phyloP scores from a whole-genome alignment of 345 rosid genomes.

The Anacardium occidentale region DNA sequence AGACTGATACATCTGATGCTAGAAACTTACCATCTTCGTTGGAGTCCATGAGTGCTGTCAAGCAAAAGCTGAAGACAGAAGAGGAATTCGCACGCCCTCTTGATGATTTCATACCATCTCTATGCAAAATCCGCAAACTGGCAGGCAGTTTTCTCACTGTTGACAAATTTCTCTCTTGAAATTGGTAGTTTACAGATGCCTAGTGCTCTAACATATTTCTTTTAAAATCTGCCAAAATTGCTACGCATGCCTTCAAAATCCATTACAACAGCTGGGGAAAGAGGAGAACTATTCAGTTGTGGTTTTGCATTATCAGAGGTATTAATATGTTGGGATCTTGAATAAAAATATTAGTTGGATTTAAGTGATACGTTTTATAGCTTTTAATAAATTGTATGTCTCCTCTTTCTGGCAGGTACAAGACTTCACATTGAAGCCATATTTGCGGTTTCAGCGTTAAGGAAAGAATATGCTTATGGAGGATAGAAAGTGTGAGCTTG shows the following conservation, averaged over 20 bases:
- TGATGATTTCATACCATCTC: constrained; percentile 69
- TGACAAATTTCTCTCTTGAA: constrained; percentile 16
- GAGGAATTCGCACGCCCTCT: constrained; percentile 40
- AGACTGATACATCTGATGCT: constrained; percentile 70
- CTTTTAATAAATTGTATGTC: neutral
- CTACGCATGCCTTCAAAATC: constrained; percentile 89
- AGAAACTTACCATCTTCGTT: constrained; percentile 66
- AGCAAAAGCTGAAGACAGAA: constrained; percentile 35
- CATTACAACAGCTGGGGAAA: constrained; percentile 81
- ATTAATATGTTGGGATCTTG: constrained; percentile 2
- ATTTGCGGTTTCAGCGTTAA: constrained; percentile 78
- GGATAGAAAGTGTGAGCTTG: constrained; percentile 53
- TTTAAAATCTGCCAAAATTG: constrained; percentile 50
- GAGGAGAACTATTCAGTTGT: constrained; percentile 65
- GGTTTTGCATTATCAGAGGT: constrained; percentile 83
- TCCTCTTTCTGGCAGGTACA: constrained; percentile 49
- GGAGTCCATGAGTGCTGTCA: constrained; percentile 48
- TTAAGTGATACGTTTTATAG: neutral
- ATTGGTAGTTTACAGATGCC: neutral
- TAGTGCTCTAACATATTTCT: constrained; percentile 6
- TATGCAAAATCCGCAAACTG: constrained; percentile 72
- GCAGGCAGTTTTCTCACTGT: constrained; percentile 54
- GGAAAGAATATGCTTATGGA: constrained; percentile 93
- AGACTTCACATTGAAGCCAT: constrained; percentile 80
- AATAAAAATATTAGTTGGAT: neutral